A percentile compares a stretch with the other conserved stretches of the same genome.
Evolutionary conservation across 1,284 basidiomycete species (phyloP).

Genomic region (Bjerkandera adusta): DNA sequence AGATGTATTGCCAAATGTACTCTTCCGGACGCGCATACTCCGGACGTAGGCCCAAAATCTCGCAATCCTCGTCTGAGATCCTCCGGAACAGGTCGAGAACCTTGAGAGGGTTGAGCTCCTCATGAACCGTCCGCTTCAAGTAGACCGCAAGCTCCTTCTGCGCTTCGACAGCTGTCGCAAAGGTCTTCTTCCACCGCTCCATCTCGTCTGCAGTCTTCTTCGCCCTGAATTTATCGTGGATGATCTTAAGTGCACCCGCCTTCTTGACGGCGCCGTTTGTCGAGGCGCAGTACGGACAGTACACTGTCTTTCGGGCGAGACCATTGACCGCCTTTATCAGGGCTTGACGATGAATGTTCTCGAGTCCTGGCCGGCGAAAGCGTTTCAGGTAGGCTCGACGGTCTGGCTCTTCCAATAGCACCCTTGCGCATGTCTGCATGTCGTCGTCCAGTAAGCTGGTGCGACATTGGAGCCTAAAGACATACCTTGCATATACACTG

Average conservation of each 20-base stretch:
- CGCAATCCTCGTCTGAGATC: slow-evolving; percentile 96
- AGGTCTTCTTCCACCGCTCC: slow-evolving; percentile 86
- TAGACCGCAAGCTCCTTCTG: slow-evolving; percentile 87
- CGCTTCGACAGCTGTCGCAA: slow-evolving; percentile 80
- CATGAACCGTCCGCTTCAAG: slow-evolving; percentile 85
- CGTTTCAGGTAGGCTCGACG: slow-evolving; percentile 83
- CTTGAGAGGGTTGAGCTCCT: slow-evolving; percentile 95
- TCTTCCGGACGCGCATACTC: slow-evolving; percentile 93
- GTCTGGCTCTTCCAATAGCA: slow-evolving; percentile 89
- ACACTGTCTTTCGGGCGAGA: slow-evolving; percentile 85
- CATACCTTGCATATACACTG: slow-evolving; percentile 95
- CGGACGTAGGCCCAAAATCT: slow-evolving; percentile 90
- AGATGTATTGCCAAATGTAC: slow-evolving; percentile 99
- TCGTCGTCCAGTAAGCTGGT: too few relatives aligned
- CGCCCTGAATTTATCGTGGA: slow-evolving; percentile 96
- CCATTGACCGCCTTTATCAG: slow-evolving; percentile 90
- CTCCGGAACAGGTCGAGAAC: slow-evolving; percentile 92
- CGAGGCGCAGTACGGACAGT: slow-evolving; percentile 92
- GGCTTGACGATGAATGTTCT: slow-evolving; percentile 89
- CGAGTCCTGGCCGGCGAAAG: slow-evolving; percentile 88
- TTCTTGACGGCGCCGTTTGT: slow-evolving; percentile 98
- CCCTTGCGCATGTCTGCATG: slow-evolving; percentile 85
- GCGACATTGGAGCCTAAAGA: slow-evolving; percentile 3
- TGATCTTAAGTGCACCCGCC: slow-evolving; percentile 91
- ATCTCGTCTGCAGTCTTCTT: slow-evolving; percentile 92